Evolutionary conservation across 108 stramenopile species (phyloP), one percentile per base, ranked within the genome.

Genomic region (Nitzschia putrida): DNA sequence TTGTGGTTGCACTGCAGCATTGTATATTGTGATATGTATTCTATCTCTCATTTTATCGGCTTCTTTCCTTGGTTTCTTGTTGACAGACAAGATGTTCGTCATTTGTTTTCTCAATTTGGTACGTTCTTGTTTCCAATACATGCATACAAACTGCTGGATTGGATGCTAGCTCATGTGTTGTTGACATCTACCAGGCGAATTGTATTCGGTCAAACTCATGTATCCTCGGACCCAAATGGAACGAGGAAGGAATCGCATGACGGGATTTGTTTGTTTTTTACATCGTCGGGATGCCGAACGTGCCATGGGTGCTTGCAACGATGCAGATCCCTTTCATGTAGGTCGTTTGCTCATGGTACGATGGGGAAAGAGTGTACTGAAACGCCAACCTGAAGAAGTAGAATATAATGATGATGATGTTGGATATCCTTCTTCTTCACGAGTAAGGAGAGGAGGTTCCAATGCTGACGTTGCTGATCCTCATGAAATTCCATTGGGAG

Each of bases 121-220:
- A 34, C 29, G 29, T n/a, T n/a, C n/a, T n/a, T n/a, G n/a, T n/a
- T n/a, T n/a, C n/a, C n/a, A n/a, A n/a, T n/a, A n/a, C n/a, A n/a
- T n/a, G n/a, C n/a, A n/a, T n/a, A n/a, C n/a, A n/a, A n/a, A n/a
- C n/a, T n/a, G n/a, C n/a, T n/a, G n/a, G n/a, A n/a, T n/a, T n/a
- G n/a, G n/a, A n/a, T n/a, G n/a, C n/a, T n/a, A n/a, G n/a, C n/a
- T n/a, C n/a, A n/a, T n/a, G n/a, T n/a, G n/a, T n/a, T n/a, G n/a
- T n/a, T n/a, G n/a, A n/a, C n/a, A n/a, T n/a, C n/a, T n/a, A n/a
- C n/a, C 20, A 87, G 84, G 86, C 58, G 82, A 83, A 75, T 71
- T 95, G 44, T 91, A 94, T 82, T 88, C 87, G 39, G 83, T 95
- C 57, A 95, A 95, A 68, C 93, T 97, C 64, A 97, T 97, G 96